Evolutionary conservation across 768 basidiomycete species (phyloP).

Genomic region (Pleurotus eryngii): DNA sequence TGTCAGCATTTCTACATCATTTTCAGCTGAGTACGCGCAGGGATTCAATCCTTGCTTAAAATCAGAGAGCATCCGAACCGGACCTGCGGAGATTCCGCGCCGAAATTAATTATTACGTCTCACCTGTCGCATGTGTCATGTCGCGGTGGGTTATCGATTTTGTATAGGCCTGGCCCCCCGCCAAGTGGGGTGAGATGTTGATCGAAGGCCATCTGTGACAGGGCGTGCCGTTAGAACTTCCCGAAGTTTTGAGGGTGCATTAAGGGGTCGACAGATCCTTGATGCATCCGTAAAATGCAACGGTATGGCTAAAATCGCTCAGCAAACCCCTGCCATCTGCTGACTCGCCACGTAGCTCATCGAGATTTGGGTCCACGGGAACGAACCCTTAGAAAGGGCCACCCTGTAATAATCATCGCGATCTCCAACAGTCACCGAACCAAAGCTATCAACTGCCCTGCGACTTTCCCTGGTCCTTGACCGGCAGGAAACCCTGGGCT

Average conservation of each 20-base stretch:
- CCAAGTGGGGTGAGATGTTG: too few relatives aligned
- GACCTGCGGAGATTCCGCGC: too few relatives aligned
- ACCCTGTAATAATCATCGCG: not conserved
- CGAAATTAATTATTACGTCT: too few relatives aligned
- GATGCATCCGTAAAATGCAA: not conserved
- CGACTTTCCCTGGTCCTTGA: not conserved
- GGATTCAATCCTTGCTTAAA: too few relatives aligned
- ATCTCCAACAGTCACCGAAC: not conserved
- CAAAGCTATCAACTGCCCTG: not conserved
- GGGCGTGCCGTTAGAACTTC: not conserved
- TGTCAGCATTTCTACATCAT: too few relatives aligned
- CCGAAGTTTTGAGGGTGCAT: not conserved
- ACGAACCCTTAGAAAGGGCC: not conserved
- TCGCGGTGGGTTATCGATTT: too few relatives aligned
- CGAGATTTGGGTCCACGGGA: not conserved
- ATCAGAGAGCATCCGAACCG: too few relatives aligned
- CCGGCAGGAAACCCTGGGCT: not conserved
- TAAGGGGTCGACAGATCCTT: not conserved
- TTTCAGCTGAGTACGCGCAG: too few relatives aligned
- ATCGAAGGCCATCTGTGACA: constrained; percentile 1
- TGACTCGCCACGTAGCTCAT: not conserved
- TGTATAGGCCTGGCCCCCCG: too few relatives aligned
- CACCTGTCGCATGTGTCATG: too few relatives aligned
- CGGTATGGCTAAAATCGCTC: not conserved
- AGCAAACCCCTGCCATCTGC: not conserved